Evolutionary conservation across 257 asterid species (phyloP), one percentile per base, ranked within the genome.

Genomic region (Ehretia macrophylla): DNA sequence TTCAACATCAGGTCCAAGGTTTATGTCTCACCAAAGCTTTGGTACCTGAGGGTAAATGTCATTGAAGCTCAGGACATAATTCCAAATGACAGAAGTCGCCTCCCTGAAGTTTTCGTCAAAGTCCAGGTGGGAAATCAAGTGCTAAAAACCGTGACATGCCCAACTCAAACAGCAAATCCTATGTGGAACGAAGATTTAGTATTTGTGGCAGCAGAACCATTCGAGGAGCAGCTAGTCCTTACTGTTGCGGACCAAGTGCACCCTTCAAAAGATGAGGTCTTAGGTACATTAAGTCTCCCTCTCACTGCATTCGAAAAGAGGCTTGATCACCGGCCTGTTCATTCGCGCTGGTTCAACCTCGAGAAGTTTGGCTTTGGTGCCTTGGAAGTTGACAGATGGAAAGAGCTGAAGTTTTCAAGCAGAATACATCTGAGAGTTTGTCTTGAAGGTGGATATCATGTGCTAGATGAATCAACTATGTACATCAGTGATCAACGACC

Each of bases 391-490:
- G 74, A 63, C 14, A 63, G 60, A 53, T 35, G 68, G 51, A 57
- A 53, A 14, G 68, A 61, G 64, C 74, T 12, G 11, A 62, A 54
- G 40, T 68, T 68, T 22, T 55, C 67, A 2, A 68, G 67, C 17
- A 68, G 60, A 27, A 55, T 71, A 37, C 77, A 71, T 52, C 40
- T 71, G 23, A 46, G 65, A n/a, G 71, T 55, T 17, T 65, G 72
- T 23, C 68, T 71, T 27, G 77, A 71, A 62, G 77, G 77, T 23
- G 77, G 72, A 22, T 71, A 71, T 42, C 77, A 71, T n/a, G 77
- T 71, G 39, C 65, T 71, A 16, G 77, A 71, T 18, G 72, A 71
- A 58, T 56, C 77, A 3, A 62, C 72, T 10, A 60, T 65, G 68
- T 65, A 55, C 55, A 65, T 62, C 3, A 71, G 77, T 20, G 77